Conservation (phyloP, 345 rosid genomes). For the Eucalyptus regnans region DNA sequence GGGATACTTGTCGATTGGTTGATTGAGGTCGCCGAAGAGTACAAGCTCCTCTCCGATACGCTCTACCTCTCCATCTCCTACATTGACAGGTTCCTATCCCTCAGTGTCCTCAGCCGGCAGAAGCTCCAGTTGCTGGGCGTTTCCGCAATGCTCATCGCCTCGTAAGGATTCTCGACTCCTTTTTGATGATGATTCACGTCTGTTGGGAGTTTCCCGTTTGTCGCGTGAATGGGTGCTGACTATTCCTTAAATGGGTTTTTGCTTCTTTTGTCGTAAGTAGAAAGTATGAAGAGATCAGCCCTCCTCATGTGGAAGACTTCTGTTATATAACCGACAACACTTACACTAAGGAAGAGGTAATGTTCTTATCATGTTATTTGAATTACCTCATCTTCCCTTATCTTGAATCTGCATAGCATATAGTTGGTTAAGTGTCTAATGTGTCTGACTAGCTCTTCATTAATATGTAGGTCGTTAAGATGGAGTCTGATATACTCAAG, state of each 20-base stretch:
- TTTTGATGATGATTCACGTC: background rate
- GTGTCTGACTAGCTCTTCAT: background rate
- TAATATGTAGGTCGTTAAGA: slow-evolving; percentile 32
- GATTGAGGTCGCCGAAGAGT: slow-evolving; percentile 63
- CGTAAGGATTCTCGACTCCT: slow-evolving; percentile 17
- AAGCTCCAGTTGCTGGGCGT: slow-evolving; percentile 66
- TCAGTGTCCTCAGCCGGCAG: slow-evolving; percentile 20
- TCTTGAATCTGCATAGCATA: background rate
- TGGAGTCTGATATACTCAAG: slow-evolving; percentile 52
- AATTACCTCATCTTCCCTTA: background rate
- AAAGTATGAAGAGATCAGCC: slow-evolving; percentile 62
- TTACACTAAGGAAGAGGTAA: slow-evolving; percentile 44
- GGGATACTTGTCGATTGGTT: slow-evolving; percentile 53
- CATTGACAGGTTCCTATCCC: slow-evolving; percentile 51
- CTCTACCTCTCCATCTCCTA: slow-evolving; percentile 43
- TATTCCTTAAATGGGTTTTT: background rate
- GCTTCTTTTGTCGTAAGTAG: slow-evolving; percentile 11
- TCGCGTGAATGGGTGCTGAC: background rate
- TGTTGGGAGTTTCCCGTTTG: background rate
- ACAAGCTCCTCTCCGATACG: slow-evolving; percentile 58
- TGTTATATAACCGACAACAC: slow-evolving; percentile 67
- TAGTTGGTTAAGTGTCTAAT: background rate
- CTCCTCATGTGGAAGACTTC: slow-evolving; percentile 61
- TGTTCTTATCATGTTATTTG: background rate
- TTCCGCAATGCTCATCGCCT: slow-evolving; percentile 67